phyloP scores from a whole-genome alignment of 2,329 filamentous ascomycete species.

The Plectosphaerella sp. region DNA sequence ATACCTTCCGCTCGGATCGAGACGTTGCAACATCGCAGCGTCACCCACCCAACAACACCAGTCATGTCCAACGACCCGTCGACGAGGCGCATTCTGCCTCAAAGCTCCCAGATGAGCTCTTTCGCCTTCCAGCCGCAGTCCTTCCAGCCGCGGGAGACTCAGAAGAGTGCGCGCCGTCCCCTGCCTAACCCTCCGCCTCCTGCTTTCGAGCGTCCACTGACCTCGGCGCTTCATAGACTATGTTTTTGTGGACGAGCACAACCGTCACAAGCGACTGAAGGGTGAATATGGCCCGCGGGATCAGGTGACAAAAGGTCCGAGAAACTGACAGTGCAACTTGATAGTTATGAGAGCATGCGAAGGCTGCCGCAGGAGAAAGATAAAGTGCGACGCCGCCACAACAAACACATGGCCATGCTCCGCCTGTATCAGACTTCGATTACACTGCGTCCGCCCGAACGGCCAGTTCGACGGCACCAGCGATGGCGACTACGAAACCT shows the following conservation, averaged over 20 bases:
- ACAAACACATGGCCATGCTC: conserved; percentile 98
- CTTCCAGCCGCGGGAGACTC: conserved; percentile 58
- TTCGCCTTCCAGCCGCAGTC: conserved; percentile 69
- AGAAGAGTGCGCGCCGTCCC: conserved; percentile 65
- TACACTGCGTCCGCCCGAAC: conserved; percentile 87
- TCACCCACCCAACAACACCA: conserved; percentile 5
- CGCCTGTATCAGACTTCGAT: conserved; percentile 84
- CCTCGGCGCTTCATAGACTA: conserved; percentile 59
- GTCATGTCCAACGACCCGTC: conserved; percentile 61
- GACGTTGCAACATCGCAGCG: background rate
- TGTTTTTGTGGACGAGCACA: conserved; percentile 98
- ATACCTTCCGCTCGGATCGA: conserved; percentile 4
- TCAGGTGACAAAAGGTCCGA: background rate
- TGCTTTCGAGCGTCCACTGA: conserved; percentile 20
- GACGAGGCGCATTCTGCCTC: conserved; percentile 59
- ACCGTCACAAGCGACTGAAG: conserved; percentile 94
- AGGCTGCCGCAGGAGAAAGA: conserved; percentile 90
- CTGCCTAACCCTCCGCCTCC: conserved; percentile 8
- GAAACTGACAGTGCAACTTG: conserved; percentile 1
- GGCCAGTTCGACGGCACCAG: conserved; percentile 65
- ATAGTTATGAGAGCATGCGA: conserved; percentile 96
- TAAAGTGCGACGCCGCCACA: conserved; percentile 95
- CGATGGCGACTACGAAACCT: conserved; percentile 39
- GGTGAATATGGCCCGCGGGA: conserved; percentile 49
- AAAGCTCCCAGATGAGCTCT: conserved; percentile 66